phyloP scores from a whole-genome alignment of 148 eudicot species.

The Oxyria digyna region DNA sequence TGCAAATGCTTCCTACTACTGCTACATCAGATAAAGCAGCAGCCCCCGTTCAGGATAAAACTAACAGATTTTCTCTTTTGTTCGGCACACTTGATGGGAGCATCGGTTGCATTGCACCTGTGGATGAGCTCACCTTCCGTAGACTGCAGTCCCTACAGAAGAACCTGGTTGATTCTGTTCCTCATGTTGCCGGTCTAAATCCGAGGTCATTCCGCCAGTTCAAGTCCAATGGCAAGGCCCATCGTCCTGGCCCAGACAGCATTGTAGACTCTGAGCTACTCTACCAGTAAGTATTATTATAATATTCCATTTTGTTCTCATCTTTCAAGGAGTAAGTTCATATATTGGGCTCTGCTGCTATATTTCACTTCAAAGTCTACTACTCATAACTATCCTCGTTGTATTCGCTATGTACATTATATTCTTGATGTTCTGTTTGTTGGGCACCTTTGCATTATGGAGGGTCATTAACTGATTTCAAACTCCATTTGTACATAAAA shows the following conservation, averaged over 20 bases:
- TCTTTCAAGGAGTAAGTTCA: background rate
- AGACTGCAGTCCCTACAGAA: constrained; percentile 90
- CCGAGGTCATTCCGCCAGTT: constrained; percentile 63
- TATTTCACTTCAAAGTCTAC: background rate
- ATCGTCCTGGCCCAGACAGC: constrained; percentile 94
- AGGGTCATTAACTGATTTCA: background rate
- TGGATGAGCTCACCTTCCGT: constrained; percentile 81
- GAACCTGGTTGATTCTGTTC: constrained; percentile 79
- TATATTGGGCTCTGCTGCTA: background rate
- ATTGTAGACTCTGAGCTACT: constrained; percentile 90
- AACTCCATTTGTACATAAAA: background rate
- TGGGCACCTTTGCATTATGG: background rate
- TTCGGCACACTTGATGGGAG: constrained; percentile 96
- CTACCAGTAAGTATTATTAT: constrained; percentile 45
- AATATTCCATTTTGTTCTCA: no score
- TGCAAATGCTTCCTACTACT: constrained; percentile 89
- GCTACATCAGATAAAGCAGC: constrained; percentile 49
- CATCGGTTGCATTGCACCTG: constrained; percentile 91
- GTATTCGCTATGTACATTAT: background rate
- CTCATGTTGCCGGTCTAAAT: constrained; percentile 43
- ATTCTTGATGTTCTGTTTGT: background rate
- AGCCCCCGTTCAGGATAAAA: constrained; percentile 59
- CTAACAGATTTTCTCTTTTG: constrained; percentile 73
- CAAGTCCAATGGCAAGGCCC: constrained; percentile 76
- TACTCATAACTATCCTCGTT: background rate